phyloP scores from a whole-genome alignment of 1,284 basidiomycete species.

The Bjerkandera adusta region DNA sequence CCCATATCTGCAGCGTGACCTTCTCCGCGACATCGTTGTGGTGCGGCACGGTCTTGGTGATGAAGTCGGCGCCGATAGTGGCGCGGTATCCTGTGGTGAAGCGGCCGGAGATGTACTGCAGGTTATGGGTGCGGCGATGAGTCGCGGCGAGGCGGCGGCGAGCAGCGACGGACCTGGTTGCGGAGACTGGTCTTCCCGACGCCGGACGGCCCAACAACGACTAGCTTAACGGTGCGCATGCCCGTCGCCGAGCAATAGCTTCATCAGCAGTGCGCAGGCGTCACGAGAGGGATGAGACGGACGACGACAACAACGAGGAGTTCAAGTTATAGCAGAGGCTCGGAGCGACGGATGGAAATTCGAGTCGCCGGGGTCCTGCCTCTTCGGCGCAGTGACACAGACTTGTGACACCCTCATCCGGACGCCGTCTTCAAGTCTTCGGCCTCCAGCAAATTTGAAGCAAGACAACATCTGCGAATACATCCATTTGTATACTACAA shows the following conservation, averaged over 20 bases:
- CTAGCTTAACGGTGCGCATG: slow-evolving; percentile 73
- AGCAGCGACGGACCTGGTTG: slow-evolving; percentile 57
- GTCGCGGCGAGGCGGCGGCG: background rate
- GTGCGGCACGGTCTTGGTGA: slow-evolving; percentile 67
- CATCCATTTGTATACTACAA: slow-evolving; percentile 7
- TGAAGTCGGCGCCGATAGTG: slow-evolving; percentile 84
- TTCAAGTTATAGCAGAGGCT: background rate
- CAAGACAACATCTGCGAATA: slow-evolving; percentile 1
- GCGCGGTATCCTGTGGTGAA: slow-evolving; percentile 77
- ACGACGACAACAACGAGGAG: background rate
- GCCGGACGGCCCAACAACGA: slow-evolving; percentile 73
- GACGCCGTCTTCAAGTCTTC: too few relatives aligned
- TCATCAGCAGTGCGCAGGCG: slow-evolving; percentile 5
- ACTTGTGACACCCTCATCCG: too few relatives aligned
- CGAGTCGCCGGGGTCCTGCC: too few relatives aligned
- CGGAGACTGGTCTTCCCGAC: slow-evolving; percentile 77
- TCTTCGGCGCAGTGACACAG: too few relatives aligned
- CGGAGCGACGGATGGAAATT: too few relatives aligned
- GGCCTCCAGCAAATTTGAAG: too few relatives aligned
- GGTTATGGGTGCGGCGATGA: too few relatives aligned
- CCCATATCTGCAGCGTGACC: slow-evolving; percentile 79
- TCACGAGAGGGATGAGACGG: too few relatives aligned
- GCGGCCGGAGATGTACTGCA: slow-evolving; percentile 68
- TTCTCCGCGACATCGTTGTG: slow-evolving; percentile 48
- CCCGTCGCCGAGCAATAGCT: slow-evolving; percentile 5